phyloP scores from a whole-genome alignment of 1,284 basidiomycete genomes.

The Leccinum solheimii region DNA sequence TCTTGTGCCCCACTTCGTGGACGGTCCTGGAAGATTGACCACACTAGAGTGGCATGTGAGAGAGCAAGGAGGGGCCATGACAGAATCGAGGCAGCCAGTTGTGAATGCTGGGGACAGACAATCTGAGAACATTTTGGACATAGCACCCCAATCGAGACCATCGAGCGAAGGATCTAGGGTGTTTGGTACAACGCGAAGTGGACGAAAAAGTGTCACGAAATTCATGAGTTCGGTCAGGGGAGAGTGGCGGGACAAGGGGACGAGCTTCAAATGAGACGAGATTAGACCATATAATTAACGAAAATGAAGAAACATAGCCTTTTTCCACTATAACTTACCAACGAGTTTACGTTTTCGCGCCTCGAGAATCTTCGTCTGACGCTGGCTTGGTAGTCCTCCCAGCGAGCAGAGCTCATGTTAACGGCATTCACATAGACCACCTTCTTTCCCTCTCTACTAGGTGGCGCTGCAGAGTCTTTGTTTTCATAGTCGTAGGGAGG shows the following conservation, averaged over 20 bases:
- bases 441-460: constrained; percentile 46
- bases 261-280: constrained; percentile 50
- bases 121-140: constrained; percentile 64
- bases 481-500: constrained; percentile 23
- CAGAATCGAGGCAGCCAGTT: constrained; percentile 8
- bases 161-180: constrained; percentile 63
- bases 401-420: constrained; percentile 58
- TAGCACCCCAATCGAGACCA: constrained; percentile 69
- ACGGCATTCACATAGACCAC: constrained; percentile 81
- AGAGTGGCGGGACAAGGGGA: constrained; percentile 84
- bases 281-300: constrained; percentile 1
- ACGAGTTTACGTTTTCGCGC: constrained; percentile 51
- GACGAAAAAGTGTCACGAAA: constrained; percentile 80
- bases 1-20: constrained; percentile 7
- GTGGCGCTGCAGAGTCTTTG: constrained; percentile 13
- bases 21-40: constrained; percentile 14
- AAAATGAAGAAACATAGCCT: neutral
- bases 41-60: constrained; percentile 15
- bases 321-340: constrained; percentile 47
- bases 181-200: constrained; percentile 75
- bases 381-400: constrained; percentile 59
- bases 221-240: constrained; percentile 79
- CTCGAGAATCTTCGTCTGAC: constrained; percentile 38
- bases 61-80: constrained; percentile 28
- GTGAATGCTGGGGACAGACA: constrained; percentile 41